Evolutionary conservation across 2,329 filamentous ascomycete genomes (phyloP).

Genomic region (Coleophoma eucalyptorum): DNA sequence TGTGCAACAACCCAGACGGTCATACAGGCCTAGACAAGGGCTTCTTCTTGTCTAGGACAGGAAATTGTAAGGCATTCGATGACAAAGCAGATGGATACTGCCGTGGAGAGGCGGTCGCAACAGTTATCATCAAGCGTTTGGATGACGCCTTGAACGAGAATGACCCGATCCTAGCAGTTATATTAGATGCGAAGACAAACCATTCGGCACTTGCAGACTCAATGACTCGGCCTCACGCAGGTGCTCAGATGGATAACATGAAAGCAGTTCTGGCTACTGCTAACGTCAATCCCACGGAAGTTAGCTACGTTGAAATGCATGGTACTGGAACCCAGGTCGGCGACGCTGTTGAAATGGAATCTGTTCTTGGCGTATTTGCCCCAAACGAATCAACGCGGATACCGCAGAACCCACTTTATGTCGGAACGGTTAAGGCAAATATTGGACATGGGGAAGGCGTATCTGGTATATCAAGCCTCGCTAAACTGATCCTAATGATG

Average conservation of each 20-base stretch:
- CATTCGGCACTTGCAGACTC: conserved; percentile 79
- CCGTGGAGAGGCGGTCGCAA: conserved; percentile 44
- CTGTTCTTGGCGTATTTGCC: conserved; percentile 64
- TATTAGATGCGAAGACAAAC: conserved; percentile 73
- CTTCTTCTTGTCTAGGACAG: conserved; percentile 34
- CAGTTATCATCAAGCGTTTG: conserved; percentile 46
- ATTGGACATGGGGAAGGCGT: conserved; percentile 45
- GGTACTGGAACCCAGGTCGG: conserved; percentile 85
- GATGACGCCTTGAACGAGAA: conserved; percentile 46
- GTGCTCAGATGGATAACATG: conserved; percentile 71
- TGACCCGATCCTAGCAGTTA: conserved; percentile 45
- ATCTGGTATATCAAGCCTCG: conserved; percentile 19
- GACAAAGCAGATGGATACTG: conserved; percentile 49
- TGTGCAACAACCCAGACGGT: conserved; percentile 15
- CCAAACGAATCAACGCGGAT: conserved; percentile 43
- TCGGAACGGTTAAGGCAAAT: conserved; percentile 62
- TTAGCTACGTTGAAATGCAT: conserved; percentile 87
- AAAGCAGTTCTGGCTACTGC: conserved; percentile 67
- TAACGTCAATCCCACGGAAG: conserved; percentile 70
- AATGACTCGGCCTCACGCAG: conserved; percentile 79
- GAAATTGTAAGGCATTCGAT: conserved; percentile 46
- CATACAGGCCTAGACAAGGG: conserved; percentile 34
- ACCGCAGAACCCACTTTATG: conserved; percentile 49
- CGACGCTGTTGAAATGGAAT: conserved; percentile 78
- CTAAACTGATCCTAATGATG: conserved; percentile 26